These are phyloP conservation scores for Talaromyces islandicus DNA, from an alignment of 2,329 filamentous ascomycete species.

Conservation along the genomic window DNA sequence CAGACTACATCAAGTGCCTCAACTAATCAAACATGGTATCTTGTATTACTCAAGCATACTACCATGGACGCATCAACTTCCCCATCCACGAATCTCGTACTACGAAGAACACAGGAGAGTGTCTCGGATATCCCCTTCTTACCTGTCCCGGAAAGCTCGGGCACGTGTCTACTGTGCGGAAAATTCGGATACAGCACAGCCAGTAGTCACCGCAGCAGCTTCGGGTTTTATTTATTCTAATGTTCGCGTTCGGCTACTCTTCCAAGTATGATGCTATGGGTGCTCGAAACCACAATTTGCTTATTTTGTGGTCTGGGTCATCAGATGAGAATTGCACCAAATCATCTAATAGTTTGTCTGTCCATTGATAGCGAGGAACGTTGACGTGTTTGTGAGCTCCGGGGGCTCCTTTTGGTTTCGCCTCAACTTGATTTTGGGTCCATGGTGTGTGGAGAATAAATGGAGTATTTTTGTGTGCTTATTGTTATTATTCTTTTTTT, in stretches of 20 bases:
- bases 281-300: not conserved
- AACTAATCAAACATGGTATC: not conserved
- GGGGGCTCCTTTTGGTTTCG: conserved; percentile 2
- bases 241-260: not conserved
- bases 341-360: not conserved
- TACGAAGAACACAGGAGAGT: not conserved
- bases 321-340: not conserved
- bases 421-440: not conserved
- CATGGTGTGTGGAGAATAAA: conserved; percentile 3
- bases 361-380: not conserved
- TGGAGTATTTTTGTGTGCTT: not conserved
- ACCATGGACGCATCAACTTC: not conserved
- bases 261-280: not conserved
- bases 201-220: not conserved
- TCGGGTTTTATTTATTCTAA: not conserved
- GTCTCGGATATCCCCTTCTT: not conserved
- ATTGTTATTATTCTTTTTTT: too few relatives aligned
- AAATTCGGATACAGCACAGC: not conserved
- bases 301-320: not conserved
- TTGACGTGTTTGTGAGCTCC: not conserved
- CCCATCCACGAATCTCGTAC: not conserved
- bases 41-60: not conserved
- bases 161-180: not conserved
- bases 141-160: not conserved
- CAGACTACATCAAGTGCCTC: not conserved